Evolutionary conservation across 2,329 filamentous ascomycete species (phyloP).

Genomic region (Basipetospora chlamydospora): DNA sequence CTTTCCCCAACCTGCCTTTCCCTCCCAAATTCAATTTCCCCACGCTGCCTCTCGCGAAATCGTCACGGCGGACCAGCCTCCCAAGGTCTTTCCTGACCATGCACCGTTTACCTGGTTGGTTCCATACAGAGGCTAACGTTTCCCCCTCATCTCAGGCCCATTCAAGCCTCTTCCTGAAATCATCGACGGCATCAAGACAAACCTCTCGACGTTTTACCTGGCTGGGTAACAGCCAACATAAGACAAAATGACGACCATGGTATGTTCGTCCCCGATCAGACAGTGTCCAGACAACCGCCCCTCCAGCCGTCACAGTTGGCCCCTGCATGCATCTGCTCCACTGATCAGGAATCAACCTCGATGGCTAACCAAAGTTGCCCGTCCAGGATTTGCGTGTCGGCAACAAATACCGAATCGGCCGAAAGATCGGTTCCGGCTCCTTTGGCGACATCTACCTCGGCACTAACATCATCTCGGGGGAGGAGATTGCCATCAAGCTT

Average conservation of each 20-base stretch:
- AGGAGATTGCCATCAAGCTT: slow-evolving; percentile 99
- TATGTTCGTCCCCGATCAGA: too few relatives aligned
- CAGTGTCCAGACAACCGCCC: too few relatives aligned
- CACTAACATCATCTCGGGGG: slow-evolving; percentile 98
- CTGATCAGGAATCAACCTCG: too few relatives aligned
- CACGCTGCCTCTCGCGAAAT: too few relatives aligned
- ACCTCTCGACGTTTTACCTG: slow-evolving; percentile 7
- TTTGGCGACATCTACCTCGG: slow-evolving; percentile 99
- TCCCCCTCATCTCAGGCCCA: neutral
- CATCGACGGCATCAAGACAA: slow-evolving; percentile 11
- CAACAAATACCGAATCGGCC: slow-evolving; percentile 98
- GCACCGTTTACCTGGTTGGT: too few relatives aligned
- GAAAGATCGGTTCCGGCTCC: slow-evolving; percentile 94
- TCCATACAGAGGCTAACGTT: too few relatives aligned
- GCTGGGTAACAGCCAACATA: slow-evolving; percentile 9
- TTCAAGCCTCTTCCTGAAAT: slow-evolving; percentile 6
- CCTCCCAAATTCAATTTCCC: too few relatives aligned
- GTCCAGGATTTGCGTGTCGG: slow-evolving; percentile 76
- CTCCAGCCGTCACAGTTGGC: too few relatives aligned
- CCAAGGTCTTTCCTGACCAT: too few relatives aligned
- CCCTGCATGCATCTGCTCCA: too few relatives aligned
- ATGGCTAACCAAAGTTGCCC: slow-evolving; percentile 11
- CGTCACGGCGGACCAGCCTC: too few relatives aligned
- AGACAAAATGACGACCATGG: slow-evolving; percentile 36
- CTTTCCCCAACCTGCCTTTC: too few relatives aligned